Evolutionary conservation across 73 alveolate species (phyloP).

Genomic region (Stentor coeruleus): DNA sequence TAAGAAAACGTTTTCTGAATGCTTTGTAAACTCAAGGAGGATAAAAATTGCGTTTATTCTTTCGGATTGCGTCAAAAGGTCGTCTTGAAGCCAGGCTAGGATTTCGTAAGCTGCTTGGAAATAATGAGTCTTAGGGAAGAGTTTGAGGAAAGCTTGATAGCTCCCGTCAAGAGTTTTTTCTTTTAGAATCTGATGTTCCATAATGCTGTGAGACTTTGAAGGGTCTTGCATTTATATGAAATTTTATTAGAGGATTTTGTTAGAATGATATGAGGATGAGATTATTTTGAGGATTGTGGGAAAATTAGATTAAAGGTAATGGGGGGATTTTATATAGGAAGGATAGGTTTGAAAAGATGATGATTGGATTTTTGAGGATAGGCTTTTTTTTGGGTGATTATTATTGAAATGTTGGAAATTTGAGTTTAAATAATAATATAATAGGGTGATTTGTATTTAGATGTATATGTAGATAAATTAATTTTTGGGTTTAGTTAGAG

Average conservation of each 20-base stretch:
- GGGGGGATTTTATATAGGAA: background rate
- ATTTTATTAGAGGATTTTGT: background rate
- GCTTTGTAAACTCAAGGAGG: background rate
- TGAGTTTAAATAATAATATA: too few relatives aligned
- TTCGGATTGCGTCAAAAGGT: background rate
- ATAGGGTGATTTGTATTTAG: too few relatives aligned
- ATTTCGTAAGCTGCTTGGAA: conserved; percentile 23
- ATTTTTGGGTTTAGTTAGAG: too few relatives aligned
- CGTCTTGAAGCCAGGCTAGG: conserved; percentile 26
- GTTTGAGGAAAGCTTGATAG: background rate
- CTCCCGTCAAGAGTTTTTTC: conserved; percentile 18
- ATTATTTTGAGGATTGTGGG: too few relatives aligned
- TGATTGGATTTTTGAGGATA: background rate
- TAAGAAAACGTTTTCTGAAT: conserved; percentile 10
- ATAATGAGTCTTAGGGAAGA: background rate
- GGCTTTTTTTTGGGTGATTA: background rate
- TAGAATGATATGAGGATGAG: background rate
- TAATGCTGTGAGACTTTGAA: background rate
- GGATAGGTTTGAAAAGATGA: background rate
- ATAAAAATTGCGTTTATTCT: background rate
- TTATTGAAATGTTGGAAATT: background rate
- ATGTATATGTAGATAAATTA: too few relatives aligned
- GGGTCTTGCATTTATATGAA: background rate
- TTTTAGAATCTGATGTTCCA: background rate
- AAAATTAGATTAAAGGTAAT: background rate